Evolutionary conservation across 768 basidiomycete species (phyloP), one percentile per base, ranked within the genome.

Genomic region (Suillus bovinus): DNA sequence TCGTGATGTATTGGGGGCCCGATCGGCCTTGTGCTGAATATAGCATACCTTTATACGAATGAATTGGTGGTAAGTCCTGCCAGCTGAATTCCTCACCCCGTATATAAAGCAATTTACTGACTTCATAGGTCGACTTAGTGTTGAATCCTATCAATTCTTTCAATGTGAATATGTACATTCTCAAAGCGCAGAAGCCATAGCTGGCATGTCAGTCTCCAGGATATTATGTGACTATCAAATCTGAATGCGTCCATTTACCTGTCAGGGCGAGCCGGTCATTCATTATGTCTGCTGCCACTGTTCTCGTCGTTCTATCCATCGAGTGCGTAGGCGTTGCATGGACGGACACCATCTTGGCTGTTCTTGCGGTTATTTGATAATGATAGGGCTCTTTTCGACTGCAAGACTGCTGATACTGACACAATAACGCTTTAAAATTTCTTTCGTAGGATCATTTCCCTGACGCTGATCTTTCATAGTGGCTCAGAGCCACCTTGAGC

Each of bases 131-230:
- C 41, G 8, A 41, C 41, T 41, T 20, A 8, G 41, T 41, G 20
- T 8, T 41, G 7, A 41, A 20, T 9, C 41, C 41, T 9, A 41
- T 41, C 9, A 20, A 9, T 9, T 41, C 20, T 20, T 38, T 20
- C 64, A 72, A 75, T 33, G 81, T 89, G 5, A 89, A 90, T 63
- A 72, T 89, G 64, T 90, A 72, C 87, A 84, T 39, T 69, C 77
- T 31, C 79, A 80, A 24, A 89, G 88, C 64, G 86, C 88, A 3
- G 88, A 90, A 67, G 78, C 80, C n/a, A 79, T 82, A 72, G 88
- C 86, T 4, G 86, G 75, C 59, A 74, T 73, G 89, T 88, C 59
- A 34, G 83, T 78, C 52, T 7, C 5, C 38, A 39, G 10, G 17
- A 20, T 49, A n/a, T 61, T 10, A 10, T 14, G 3, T 38, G 42